phyloP scores from a whole-genome alignment of 164 flowering plant genomes.

The Stephania japonica region DNA sequence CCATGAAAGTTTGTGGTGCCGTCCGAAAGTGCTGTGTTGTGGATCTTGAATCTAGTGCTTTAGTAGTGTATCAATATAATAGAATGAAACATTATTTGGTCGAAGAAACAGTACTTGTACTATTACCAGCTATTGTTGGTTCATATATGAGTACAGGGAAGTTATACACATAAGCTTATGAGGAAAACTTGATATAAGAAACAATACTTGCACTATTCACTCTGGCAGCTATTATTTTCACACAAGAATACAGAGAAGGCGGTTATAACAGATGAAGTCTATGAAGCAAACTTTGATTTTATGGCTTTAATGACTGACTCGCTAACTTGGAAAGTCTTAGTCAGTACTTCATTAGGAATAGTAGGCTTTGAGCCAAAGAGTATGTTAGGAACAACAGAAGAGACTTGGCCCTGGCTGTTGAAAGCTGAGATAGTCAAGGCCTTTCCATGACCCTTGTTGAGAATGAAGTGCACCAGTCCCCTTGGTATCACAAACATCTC shows the following conservation, averaged over 20 bases:
- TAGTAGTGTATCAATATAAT: no score
- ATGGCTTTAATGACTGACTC: constrained; percentile 29
- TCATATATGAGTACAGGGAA: no score
- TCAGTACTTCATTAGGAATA: constrained; percentile 46
- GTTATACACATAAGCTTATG: no score
- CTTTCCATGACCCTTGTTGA: constrained; percentile 43
- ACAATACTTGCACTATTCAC: background rate
- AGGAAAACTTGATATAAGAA: no score
- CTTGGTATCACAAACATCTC: constrained; percentile 59
- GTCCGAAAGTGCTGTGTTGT: no score
- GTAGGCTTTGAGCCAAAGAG: constrained; percentile 52
- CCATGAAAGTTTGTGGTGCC: no score
- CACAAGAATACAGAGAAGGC: background rate
- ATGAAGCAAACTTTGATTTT: constrained; percentile 32
- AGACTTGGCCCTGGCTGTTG: constrained; percentile 60
- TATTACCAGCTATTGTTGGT: no score
- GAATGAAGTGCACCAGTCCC: constrained; percentile 66
- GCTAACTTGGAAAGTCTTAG: constrained; percentile 42
- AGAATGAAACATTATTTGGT: no score
- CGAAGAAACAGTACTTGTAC: no score
- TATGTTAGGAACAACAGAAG: constrained; percentile 19
- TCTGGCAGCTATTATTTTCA: background rate
- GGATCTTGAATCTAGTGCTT: no score
- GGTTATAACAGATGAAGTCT: background rate
- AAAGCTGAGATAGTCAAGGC: constrained; percentile 51